These are phyloP conservation scores for Phytophthora pinifolia DNA, from an alignment of 352 stramenopile species.

Conservation along the genomic window DNA sequence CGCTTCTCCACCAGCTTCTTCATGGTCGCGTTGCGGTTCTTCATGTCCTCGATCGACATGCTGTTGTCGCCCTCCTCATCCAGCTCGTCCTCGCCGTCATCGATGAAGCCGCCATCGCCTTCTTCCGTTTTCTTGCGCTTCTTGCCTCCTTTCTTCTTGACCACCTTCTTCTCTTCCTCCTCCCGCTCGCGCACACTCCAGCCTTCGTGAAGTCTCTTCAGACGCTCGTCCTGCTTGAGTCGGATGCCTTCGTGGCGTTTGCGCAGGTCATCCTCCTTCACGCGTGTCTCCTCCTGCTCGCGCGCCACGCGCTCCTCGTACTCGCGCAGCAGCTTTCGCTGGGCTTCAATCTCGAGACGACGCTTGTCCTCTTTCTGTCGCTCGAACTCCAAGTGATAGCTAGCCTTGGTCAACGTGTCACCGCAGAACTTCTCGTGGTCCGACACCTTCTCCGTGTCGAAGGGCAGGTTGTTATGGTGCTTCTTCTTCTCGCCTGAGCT, in stretches of 20 bases:
- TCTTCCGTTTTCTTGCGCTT: slow-evolving; percentile 80
- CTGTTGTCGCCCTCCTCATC: slow-evolving; percentile 63
- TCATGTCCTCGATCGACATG: slow-evolving; percentile 90
- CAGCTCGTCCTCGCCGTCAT: slow-evolving; percentile 53
- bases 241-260: slow-evolving; percentile 68
- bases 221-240: slow-evolving; percentile 80
- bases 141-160: slow-evolving; percentile 70
- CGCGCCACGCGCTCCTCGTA: slow-evolving; percentile 80
- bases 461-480: slow-evolving; percentile 51
- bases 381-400: slow-evolving; percentile 89
- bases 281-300: slow-evolving; percentile 52
- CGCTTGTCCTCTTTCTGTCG: slow-evolving; percentile 86
- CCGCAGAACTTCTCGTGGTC: slow-evolving; percentile 89
- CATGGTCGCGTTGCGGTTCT: slow-evolving; percentile 87
- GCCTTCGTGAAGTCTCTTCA: slow-evolving; percentile 79
- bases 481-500: slow-evolving; percentile 58
- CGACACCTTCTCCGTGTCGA: slow-evolving; percentile 86
- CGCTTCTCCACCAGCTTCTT: slow-evolving; percentile 87
- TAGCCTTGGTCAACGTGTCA: slow-evolving; percentile 85
- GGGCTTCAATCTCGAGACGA: slow-evolving; percentile 76
- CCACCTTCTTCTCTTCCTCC: slow-evolving; percentile 78
- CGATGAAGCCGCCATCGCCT: slow-evolving; percentile 71
- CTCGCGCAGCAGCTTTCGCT: slow-evolving; percentile 77
- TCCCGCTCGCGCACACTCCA: slow-evolving; percentile 84
- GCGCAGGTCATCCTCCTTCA: slow-evolving; percentile 61